Evolutionary conservation across 768 basidiomycete genomes (phyloP).

Genomic region (Mycena venus): DNA sequence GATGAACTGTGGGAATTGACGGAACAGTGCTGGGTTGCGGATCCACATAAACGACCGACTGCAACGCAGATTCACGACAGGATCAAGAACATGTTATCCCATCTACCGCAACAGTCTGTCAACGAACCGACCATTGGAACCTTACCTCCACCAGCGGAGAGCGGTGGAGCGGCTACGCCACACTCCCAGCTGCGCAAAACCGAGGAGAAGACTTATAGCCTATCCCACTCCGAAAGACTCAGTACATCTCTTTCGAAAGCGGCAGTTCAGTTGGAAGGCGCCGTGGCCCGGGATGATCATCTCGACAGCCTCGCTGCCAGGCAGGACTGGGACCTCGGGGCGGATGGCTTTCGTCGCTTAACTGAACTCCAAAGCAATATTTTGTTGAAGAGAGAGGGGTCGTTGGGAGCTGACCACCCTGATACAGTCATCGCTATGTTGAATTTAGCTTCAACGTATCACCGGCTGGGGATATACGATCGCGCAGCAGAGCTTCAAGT

Average conservation of each 20-base stretch:
- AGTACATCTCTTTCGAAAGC: neutral
- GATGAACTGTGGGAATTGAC: conserved; percentile 15
- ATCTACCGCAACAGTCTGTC: neutral
- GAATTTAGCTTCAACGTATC: conserved; percentile 6
- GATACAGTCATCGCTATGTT: neutral
- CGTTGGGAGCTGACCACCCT: neutral
- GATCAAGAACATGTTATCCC: neutral
- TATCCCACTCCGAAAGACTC: neutral
- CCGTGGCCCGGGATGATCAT: neutral
- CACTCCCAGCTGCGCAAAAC: neutral
- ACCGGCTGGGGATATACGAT: neutral
- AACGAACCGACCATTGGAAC: neutral
- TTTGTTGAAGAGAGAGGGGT: neutral
- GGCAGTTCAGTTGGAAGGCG: neutral
- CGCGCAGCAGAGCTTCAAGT: neutral
- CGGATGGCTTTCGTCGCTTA: conserved; percentile 1
- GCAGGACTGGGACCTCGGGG: neutral
- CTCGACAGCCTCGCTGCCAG: neutral
- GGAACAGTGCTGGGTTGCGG: conserved; percentile 16
- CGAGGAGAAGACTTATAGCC: neutral
- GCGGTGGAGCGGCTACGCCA: neutral
- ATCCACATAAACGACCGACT: conserved; percentile 14
- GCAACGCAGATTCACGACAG: too few species aligned
- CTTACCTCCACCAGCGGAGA: neutral
- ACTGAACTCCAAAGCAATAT: neutral